Conservation (phyloP, 805 yeast genomes). For the Pichia phayaonensis region DNA sequence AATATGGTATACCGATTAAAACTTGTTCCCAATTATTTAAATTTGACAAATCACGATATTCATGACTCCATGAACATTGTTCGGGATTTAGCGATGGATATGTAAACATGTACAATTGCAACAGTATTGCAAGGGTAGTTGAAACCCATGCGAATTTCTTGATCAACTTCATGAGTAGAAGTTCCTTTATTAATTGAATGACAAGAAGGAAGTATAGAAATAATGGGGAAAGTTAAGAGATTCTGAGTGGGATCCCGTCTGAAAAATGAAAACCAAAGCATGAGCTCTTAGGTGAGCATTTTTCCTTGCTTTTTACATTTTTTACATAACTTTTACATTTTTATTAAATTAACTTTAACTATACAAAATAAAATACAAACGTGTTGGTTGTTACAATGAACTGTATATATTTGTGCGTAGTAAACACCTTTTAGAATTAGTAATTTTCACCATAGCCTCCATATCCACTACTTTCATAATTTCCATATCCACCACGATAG, state of each 20-base stretch:
- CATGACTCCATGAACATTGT: slow-evolving; percentile 55
- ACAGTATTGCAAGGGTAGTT: slow-evolving; percentile 33
- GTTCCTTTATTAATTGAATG: background rate
- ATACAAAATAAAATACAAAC: background rate
- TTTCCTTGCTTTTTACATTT: background rate
- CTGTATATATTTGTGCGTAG: background rate
- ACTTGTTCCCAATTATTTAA: slow-evolving; percentile 11
- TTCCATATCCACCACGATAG: slow-evolving; percentile 10
- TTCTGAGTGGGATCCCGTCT: background rate
- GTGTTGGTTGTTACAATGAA: background rate
- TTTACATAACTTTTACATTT: background rate
- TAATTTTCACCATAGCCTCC: slow-evolving; percentile 3
- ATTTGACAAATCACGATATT: slow-evolving; percentile 17
- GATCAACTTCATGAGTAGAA: background rate
- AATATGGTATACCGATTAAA: slow-evolving; percentile 23
- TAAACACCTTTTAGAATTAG: background rate
- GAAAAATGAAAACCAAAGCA: background rate
- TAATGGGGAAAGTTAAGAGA: background rate
- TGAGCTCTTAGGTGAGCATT: background rate
- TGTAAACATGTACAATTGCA: slow-evolving; percentile 63
- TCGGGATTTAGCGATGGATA: slow-evolving; percentile 58
- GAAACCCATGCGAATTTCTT: slow-evolving; percentile 19
- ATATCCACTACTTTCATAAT: slow-evolving; percentile 8
- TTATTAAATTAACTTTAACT: background rate
- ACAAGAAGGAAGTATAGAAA: background rate